Evolutionary conservation across 1,284 basidiomycete genomes (phyloP).

Genomic region (Ceratorhiza oryzae-sativae): DNA sequence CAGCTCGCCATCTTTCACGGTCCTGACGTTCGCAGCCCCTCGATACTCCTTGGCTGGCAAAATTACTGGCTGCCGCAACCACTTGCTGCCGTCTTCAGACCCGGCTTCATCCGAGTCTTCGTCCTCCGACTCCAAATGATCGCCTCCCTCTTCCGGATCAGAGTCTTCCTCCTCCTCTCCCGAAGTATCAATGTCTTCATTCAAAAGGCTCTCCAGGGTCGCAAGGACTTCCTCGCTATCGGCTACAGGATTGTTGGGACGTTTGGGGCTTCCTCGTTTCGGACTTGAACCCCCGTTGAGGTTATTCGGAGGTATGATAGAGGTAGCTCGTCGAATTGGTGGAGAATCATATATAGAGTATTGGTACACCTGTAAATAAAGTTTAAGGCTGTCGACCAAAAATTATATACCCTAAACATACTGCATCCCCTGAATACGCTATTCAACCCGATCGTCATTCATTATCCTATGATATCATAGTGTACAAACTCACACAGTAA

Average conservation of each 20-base stretch:
- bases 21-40: conserved; percentile 84
- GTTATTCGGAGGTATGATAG: conserved; percentile 48
- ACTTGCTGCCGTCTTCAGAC: conserved; percentile 24
- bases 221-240: conserved; percentile 35
- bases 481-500: conserved; percentile 59
- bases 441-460: conserved; percentile 33
- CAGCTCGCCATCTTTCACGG: conserved; percentile 86
- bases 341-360: conserved; percentile 75
- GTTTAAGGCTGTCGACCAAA: background rate
- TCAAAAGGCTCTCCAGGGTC: conserved; percentile 27
- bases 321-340: conserved; percentile 51
- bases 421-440: conserved; percentile 82
- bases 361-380: conserved; percentile 59
- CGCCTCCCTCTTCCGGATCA: conserved; percentile 37
- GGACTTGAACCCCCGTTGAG: conserved; percentile 40
- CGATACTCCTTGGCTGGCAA: conserved; percentile 70
- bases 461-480: conserved; percentile 46
- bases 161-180: conserved; percentile 46
- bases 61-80: conserved; percentile 61
- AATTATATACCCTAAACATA: background rate
- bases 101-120: conserved; percentile 47
- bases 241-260: background rate
- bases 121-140: conserved; percentile 46
- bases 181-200: background rate
- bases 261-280: background rate